Evolutionary conservation across 139 green algal genomes (phyloP).

Genomic region (Pycnococcus provasolii): DNA sequence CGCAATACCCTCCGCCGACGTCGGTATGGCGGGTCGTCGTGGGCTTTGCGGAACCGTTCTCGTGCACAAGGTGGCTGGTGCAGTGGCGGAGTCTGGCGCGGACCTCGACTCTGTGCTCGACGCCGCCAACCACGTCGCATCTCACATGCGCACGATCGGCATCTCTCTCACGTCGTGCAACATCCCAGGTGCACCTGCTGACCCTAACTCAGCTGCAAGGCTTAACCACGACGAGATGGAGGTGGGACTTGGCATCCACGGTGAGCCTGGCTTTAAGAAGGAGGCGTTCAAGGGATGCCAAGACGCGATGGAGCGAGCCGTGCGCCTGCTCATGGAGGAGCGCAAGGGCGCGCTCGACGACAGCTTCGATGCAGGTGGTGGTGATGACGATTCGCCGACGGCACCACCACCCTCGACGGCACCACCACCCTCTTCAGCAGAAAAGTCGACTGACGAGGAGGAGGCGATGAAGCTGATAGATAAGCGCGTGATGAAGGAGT

Average conservation of each 20-base stretch:
- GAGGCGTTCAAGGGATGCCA: background rate
- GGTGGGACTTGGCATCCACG: conserved; percentile 79
- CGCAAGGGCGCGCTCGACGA: too few relatives aligned
- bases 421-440: too few relatives aligned
- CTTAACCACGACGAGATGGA: conserved; percentile 39
- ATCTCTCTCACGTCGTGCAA: conserved; percentile 53
- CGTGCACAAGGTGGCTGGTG: conserved; percentile 74
- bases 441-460: too few relatives aligned
- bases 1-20: conserved; percentile 41
- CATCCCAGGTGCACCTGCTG: conserved; percentile 33
- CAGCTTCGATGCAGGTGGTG: too few relatives aligned
- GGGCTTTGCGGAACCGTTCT: conserved; percentile 75
- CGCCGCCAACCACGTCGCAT: conserved; percentile 35
- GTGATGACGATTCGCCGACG: too few relatives aligned
- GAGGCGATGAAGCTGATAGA: too few relatives aligned
- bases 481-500: too few relatives aligned
- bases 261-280: conserved; percentile 54
- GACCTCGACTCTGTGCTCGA: conserved; percentile 43
- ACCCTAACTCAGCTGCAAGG: too few relatives aligned
- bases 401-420: too few relatives aligned
- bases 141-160: conserved; percentile 49
- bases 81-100: conserved; percentile 46
- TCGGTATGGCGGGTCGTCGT: conserved; percentile 46
- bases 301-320: background rate
- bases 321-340: background rate